Conservation (phyloP, 139 green algal species). For the Dunaliella sp. region DNA sequence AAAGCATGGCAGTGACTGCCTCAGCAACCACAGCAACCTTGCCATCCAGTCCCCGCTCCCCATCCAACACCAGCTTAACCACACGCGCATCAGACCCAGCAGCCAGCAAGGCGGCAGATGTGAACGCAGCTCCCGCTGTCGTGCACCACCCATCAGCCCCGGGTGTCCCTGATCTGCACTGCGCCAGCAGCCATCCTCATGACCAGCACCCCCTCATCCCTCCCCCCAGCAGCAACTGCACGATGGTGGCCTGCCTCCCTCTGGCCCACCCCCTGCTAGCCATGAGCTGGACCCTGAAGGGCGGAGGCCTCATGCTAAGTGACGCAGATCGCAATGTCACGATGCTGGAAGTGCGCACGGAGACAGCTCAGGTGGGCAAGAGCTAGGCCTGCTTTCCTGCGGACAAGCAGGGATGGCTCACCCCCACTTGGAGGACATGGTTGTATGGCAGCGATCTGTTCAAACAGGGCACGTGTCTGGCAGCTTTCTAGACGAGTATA, state of each 20-base stretch:
- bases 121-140: background rate
- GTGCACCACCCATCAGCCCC: too few relatives aligned
- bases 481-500: too few relatives aligned
- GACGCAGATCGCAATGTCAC: slow-evolving; percentile 38
- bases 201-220: slow-evolving; percentile 10
- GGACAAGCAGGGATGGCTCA: too few relatives aligned
- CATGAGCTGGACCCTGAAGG: slow-evolving; percentile 50
- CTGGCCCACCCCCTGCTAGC: slow-evolving; percentile 16
- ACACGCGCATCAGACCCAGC: too few relatives aligned
- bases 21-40: slow-evolving; percentile 2
- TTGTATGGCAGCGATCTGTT: too few relatives aligned
- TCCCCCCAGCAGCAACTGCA: slow-evolving; percentile 32
- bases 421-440: too few relatives aligned
- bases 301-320: slow-evolving; percentile 40
- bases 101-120: too few relatives aligned
- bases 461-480: too few relatives aligned
- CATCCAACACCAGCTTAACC: too few relatives aligned
- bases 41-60: background rate
- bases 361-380: background rate
- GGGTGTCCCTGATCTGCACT: too few relatives aligned
- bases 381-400: too few relatives aligned
- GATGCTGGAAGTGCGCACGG: slow-evolving; percentile 30
- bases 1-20: background rate
- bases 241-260: slow-evolving; percentile 17
- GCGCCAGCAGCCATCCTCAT: too few relatives aligned